phyloP scores from a whole-genome alignment of 495 filamentous ascomycete genomes.

The Annulohypoxylon nitens region DNA sequence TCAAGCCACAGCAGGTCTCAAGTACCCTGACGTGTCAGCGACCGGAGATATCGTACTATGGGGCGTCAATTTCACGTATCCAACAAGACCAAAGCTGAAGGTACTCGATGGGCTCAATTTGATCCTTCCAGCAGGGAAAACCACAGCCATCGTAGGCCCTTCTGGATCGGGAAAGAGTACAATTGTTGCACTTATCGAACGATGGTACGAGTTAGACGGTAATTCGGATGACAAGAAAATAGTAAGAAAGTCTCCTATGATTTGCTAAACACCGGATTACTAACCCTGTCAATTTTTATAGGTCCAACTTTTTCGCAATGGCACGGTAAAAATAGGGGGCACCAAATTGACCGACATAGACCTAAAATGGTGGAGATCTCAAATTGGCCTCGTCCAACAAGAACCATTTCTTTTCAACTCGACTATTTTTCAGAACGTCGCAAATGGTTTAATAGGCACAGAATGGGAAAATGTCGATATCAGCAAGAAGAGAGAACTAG shows the following conservation, averaged over 20 bases:
- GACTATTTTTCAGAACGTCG: constrained; percentile 75
- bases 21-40: constrained; percentile 60
- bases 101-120: constrained; percentile 68
- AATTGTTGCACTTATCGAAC: constrained; percentile 71
- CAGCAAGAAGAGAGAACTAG: constrained; percentile 65
- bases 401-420: constrained; percentile 79
- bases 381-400: constrained; percentile 77
- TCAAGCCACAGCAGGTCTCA: constrained; percentile 61
- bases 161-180: constrained; percentile 80
- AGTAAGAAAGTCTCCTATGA: constrained; percentile 46
- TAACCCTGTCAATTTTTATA: constrained; percentile 38
- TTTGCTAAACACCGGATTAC: constrained; percentile 17
- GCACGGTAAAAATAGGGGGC: constrained; percentile 65
- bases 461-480: constrained; percentile 66
- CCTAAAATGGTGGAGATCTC: constrained; percentile 72
- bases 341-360: constrained; percentile 66
- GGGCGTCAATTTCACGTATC: constrained; percentile 74
- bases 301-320: constrained; percentile 61
- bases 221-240: constrained; percentile 63
- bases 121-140: constrained; percentile 78
- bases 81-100: constrained; percentile 70
- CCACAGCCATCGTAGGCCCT: constrained; percentile 85
- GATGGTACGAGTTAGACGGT: constrained; percentile 72
- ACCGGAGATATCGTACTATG: constrained; percentile 68
- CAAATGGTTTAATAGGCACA: constrained; percentile 73